Percentiles rank a stretch among this genome's conserved stretches.
These are phyloP conservation scores for Escovopsis weberi DNA, from an alignment of 2,329 filamentous ascomycete genomes.

Conservation along the genomic window DNA sequence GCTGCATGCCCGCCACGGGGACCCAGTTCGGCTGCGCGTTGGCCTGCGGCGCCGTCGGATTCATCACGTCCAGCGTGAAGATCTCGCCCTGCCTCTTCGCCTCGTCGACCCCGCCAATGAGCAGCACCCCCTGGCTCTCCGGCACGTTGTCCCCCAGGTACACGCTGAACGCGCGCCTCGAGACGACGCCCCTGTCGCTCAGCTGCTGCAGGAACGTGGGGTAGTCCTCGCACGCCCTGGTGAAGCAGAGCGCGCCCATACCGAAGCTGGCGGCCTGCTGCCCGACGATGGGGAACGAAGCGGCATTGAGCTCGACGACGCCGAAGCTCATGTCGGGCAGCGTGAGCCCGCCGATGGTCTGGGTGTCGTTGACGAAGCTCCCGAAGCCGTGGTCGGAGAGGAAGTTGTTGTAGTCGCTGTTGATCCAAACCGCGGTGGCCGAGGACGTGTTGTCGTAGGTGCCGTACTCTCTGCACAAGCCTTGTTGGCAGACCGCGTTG, in stretches of 20 bases:
- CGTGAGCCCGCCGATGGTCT: constrained; percentile 1
- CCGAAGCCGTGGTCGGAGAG: constrained; percentile 6
- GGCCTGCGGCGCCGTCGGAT: neutral
- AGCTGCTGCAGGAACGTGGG: constrained; percentile 5
- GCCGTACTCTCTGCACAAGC: constrained; percentile 4
- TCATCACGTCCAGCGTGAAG: constrained; percentile 2
- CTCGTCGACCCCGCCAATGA: constrained; percentile 6
- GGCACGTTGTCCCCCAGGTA: constrained; percentile 5
- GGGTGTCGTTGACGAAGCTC: constrained; percentile 6
- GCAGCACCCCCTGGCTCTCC: constrained; percentile 1
- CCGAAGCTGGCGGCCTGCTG: constrained; percentile 6
- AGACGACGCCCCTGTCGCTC: constrained; percentile 3
- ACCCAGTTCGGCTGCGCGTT: constrained; percentile 4
- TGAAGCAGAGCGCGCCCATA: constrained; percentile 5
- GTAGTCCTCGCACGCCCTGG: constrained; percentile 1
- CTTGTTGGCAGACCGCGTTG: constrained; percentile 4
- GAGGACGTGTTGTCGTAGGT: constrained; percentile 7
- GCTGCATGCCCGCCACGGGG: neutral
- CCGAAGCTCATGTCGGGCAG: constrained; percentile 5
- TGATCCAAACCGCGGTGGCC: constrained; percentile 3
- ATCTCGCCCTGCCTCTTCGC: constrained; percentile 5
- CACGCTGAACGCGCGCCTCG: constrained; percentile 5
- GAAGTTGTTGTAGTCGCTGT: constrained; percentile 3
- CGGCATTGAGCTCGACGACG: constrained; percentile 1
- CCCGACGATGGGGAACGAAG: neutral